These are phyloP conservation scores for Alternaria brassicae DNA, from an alignment of 2,329 filamentous ascomycete genomes.

Conservation along the genomic window DNA sequence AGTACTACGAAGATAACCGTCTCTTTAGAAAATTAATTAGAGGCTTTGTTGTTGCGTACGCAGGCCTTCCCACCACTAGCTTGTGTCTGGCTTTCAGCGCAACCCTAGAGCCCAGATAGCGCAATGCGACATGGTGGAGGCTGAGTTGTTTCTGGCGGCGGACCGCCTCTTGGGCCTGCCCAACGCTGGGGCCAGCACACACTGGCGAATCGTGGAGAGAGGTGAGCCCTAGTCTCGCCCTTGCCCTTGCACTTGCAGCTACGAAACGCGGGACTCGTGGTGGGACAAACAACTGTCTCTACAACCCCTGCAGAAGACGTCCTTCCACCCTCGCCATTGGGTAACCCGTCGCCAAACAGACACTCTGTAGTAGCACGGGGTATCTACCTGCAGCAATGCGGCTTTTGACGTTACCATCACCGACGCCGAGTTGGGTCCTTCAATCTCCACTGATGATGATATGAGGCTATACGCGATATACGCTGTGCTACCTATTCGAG, in stretches of 20 bases:
- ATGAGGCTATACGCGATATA: neutral
- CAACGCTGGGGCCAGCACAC: neutral
- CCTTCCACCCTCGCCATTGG: neutral
- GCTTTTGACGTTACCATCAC: neutral
- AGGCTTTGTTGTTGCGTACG: no score
- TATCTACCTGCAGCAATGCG: neutral
- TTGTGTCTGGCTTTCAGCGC: no score
- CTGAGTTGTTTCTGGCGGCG: constrained; percentile 12
- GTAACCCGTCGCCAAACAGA: neutral
- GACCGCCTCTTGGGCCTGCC: constrained; percentile 13
- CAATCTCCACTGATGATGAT: neutral
- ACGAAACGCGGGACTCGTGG: constrained; percentile 6
- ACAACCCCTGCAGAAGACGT: neutral
- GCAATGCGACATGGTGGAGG: constrained; percentile 9
- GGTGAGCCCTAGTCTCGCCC: neutral
- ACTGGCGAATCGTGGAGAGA: constrained; percentile 9
- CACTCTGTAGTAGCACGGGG: neutral
- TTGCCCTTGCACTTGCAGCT: neutral
- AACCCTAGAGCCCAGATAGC: no score
- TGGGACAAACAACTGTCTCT: constrained; percentile 13
- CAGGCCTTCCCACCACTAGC: no score
- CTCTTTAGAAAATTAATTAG: no score
- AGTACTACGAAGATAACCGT: no score
- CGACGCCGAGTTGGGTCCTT: neutral
- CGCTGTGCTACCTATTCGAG: neutral